Evolutionary conservation across 2,329 filamentous ascomycete genomes (phyloP).

Genomic region (Xylariaceae sp.): DNA sequence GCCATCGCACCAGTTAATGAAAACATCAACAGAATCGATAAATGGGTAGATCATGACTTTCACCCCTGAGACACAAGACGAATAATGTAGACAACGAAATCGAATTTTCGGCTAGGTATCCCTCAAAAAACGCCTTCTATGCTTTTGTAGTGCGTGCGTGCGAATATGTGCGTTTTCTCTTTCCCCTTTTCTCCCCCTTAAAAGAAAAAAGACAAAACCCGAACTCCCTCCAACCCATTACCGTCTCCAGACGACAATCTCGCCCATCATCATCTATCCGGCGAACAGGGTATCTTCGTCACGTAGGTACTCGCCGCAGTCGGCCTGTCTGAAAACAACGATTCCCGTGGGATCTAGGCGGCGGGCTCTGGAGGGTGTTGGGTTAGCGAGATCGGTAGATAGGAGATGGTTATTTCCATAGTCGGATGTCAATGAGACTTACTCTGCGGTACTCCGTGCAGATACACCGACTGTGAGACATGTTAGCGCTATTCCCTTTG

Average conservation of each 20-base stretch:
- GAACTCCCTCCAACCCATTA: conserved; percentile 25
- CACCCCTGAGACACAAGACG: not conserved
- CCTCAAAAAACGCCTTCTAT: not conserved
- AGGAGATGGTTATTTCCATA: not conserved
- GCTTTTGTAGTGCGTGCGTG: not conserved
- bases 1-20: too few species aligned
- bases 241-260: not conserved
- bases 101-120: conserved; percentile 10
- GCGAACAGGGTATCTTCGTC: conserved; percentile 67
- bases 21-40: too few species aligned
- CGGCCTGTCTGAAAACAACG: conserved; percentile 83
- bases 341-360: conserved; percentile 86
- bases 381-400: conserved; percentile 3
- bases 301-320: conserved; percentile 90
- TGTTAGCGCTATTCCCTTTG: conserved; percentile 5
- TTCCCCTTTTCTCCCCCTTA: not conserved
- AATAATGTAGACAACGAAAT: conserved; percentile 6
- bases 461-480: conserved; percentile 23
- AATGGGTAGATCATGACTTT: too few species aligned
- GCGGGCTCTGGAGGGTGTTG: conserved; percentile 48
- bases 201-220: conserved; percentile 9
- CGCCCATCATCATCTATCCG: conserved; percentile 32
- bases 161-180: conserved; percentile 15
- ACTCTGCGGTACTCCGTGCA: conserved; percentile 19
- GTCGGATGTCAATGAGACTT: conserved; percentile 1